Evolutionary conservation across 345 rosid species (phyloP).

Genomic region (Clausena lansium): DNA sequence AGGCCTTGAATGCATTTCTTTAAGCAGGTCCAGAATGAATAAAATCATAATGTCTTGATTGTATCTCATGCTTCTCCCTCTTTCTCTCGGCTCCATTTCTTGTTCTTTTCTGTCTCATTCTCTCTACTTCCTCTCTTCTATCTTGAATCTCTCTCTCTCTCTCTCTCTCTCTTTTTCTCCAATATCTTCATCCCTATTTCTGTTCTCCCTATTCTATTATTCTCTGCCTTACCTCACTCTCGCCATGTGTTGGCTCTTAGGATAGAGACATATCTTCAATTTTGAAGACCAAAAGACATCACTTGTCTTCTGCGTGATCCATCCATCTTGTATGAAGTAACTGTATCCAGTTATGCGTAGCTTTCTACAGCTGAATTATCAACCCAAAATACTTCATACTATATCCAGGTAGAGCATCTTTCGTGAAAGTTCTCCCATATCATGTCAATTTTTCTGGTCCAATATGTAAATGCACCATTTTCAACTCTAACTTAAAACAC

Average conservation of each 20-base stretch:
- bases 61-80: background rate
- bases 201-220: too few relatives aligned
- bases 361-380: background rate
- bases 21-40: background rate
- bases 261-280: background rate
- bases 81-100: background rate
- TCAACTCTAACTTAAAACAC: constrained; percentile 4
- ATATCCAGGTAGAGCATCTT: background rate
- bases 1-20: background rate
- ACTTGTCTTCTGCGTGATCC: background rate
- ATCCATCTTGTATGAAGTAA: background rate
- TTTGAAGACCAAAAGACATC: background rate
- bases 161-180: too few relatives aligned
- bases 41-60: background rate
- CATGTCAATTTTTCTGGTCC: background rate
- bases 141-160: too few relatives aligned
- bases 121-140: too few relatives aligned
- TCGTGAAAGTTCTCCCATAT: background rate
- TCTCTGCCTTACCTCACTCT: background rate
- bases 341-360: background rate
- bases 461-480: background rate
- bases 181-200: too few relatives aligned
- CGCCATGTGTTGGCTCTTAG: background rate
- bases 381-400: background rate
- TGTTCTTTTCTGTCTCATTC: background rate